Percentiles rank a stretch among this genome's conserved stretches.
Conservation (phyloP, 2,329 filamentous ascomycete species). For the Fusarium sp. region DNA sequence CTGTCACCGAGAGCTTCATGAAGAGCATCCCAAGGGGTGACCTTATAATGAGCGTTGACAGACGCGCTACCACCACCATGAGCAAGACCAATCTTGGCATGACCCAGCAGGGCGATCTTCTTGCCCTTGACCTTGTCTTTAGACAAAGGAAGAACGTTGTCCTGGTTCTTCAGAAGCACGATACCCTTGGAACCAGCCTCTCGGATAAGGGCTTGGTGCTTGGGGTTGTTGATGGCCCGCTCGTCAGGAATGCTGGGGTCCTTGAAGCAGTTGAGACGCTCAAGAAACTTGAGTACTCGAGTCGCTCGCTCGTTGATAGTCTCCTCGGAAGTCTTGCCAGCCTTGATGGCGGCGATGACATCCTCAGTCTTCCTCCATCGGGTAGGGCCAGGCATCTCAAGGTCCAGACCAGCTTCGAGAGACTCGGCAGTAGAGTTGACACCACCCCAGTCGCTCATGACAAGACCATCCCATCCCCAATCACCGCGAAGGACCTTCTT, state of each 20-base stretch:
- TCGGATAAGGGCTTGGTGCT: constrained; percentile 49
- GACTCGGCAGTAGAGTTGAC: constrained; percentile 51
- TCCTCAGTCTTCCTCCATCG: constrained; percentile 47
- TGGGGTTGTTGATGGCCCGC: constrained; percentile 49
- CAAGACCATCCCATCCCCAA: constrained; percentile 57
- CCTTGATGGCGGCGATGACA: constrained; percentile 49
- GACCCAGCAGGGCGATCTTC: constrained; percentile 51
- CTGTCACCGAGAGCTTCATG: constrained; percentile 44
- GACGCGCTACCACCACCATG: constrained; percentile 56
- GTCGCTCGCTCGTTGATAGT: constrained; percentile 49
- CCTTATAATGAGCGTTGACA: constrained; percentile 52
- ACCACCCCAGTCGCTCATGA: constrained; percentile 56
- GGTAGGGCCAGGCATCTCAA: constrained; percentile 56
- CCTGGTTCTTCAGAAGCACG: constrained; percentile 73
- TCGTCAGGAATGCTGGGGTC: constrained; percentile 47
- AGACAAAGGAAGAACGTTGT: constrained; percentile 67
- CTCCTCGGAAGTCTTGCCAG: constrained; percentile 47
- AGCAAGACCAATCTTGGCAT: constrained; percentile 51
- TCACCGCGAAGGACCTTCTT: constrained; percentile 57
- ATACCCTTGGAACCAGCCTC: constrained; percentile 63
- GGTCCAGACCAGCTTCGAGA: constrained; percentile 50
- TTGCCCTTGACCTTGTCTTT: constrained; percentile 50
- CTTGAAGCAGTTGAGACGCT: constrained; percentile 49
- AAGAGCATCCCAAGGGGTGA: constrained; percentile 53
- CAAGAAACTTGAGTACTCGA: constrained; percentile 47